Evolutionary conservation across 2,329 filamentous ascomycete genomes (phyloP).

Genomic region (Exophiala spinifera): DNA sequence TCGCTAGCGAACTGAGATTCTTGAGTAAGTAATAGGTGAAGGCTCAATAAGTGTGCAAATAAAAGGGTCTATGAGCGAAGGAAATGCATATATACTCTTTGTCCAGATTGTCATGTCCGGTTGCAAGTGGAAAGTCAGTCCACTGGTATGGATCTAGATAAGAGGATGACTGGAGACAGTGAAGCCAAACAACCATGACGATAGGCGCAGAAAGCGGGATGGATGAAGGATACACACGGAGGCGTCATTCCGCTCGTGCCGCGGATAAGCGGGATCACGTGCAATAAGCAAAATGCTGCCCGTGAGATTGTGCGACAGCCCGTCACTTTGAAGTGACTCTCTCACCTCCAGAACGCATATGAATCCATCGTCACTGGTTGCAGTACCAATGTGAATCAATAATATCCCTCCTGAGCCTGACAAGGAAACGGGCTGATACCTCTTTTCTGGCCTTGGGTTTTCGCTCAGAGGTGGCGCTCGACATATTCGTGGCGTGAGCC

Average conservation of each 20-base stretch:
- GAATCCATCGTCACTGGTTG: no score
- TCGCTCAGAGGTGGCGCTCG: no score
- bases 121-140: not conserved
- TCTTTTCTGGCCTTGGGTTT: no score
- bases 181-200: not conserved
- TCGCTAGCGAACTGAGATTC: not conserved
- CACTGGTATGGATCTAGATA: not conserved
- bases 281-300: not conserved
- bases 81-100: not conserved
- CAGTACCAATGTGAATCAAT: no score
- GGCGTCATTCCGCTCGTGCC: not conserved
- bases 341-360: no score
- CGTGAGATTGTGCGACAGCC: no score
- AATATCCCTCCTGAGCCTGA: no score
- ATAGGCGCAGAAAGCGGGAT: not conserved
- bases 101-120: not conserved
- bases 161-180: not conserved
- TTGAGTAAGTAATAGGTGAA: not conserved
- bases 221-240: no score
- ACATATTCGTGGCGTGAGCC: no score
- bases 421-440: no score
- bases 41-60: no score
- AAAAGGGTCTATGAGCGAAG: not conserved
- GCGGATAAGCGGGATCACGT: slow-evolving; percentile 3
- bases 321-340: no score